Evolutionary conservation across 2,329 filamentous ascomycete species (phyloP).

Genomic region (Xenoacremonium recifei): DNA sequence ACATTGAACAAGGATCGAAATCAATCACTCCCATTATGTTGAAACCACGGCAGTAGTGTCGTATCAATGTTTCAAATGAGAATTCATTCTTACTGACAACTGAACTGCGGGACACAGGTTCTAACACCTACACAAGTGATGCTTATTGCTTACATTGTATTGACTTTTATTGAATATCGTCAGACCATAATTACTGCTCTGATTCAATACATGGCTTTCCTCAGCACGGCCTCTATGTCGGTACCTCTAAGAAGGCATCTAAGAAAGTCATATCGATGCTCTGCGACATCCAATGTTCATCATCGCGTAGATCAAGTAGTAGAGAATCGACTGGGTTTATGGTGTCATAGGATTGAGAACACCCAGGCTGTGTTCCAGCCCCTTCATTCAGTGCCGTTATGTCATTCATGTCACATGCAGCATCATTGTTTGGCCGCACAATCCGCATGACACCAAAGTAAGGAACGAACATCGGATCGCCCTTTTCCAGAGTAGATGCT

Average conservation of each 20-base stretch:
- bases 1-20: too few relatives aligned
- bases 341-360: neutral
- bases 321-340: neutral
- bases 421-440: neutral
- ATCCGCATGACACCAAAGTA: neutral
- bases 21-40: too few relatives aligned
- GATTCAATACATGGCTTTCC: neutral
- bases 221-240: neutral
- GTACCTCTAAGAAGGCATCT: neutral
- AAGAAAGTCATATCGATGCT: neutral
- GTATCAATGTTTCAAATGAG: too few relatives aligned
- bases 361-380: neutral
- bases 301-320: neutral
- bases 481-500: neutral
- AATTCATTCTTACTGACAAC: too few relatives aligned
- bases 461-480: neutral
- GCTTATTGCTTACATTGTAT: too few relatives aligned
- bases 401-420: neutral
- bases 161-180: too few relatives aligned
- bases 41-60: too few relatives aligned
- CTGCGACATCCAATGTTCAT: neutral
- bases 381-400: neutral
- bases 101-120: too few relatives aligned
- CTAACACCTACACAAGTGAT: too few relatives aligned
- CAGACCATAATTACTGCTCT: too few relatives aligned